Evolutionary conservation across 331 rosid genomes (phyloP).

Genomic region (Quercus phellos): DNA sequence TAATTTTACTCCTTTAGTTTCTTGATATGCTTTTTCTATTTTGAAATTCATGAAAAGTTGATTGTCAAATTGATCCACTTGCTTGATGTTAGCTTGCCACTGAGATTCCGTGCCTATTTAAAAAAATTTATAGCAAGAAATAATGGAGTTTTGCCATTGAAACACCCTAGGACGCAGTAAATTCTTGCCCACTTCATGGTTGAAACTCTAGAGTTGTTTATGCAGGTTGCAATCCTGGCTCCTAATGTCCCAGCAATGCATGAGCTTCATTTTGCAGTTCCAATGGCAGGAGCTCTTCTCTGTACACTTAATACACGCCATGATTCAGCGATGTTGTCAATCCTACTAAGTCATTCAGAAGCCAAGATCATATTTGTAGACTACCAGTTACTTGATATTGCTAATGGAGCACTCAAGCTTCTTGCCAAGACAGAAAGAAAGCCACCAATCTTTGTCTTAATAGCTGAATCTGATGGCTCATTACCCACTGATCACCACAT

Average conservation of each 20-base stretch:
- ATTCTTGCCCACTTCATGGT: not conserved
- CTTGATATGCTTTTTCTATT: not conserved
- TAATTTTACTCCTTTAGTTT: no score
- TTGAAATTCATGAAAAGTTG: not conserved
- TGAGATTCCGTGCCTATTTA: no score
- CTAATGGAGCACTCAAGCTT: slow-evolving; percentile 37
- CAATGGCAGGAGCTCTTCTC: slow-evolving; percentile 72
- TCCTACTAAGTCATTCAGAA: slow-evolving; percentile 46
- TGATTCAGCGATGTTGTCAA: slow-evolving; percentile 43
- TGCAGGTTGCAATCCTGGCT: slow-evolving; percentile 65
- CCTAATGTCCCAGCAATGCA: slow-evolving; percentile 72
- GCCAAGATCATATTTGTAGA: slow-evolving; percentile 62
- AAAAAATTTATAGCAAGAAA: no score
- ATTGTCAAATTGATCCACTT: not conserved
- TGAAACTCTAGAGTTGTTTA: slow-evolving; percentile 13
- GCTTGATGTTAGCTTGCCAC: no score
- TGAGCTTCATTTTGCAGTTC: slow-evolving; percentile 77
- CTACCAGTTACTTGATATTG: slow-evolving; percentile 46
- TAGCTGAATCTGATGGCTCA: slow-evolving; percentile 32
- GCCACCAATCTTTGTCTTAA: slow-evolving; percentile 42
- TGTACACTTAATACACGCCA: slow-evolving; percentile 63
- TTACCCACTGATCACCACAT: slow-evolving; percentile 1
- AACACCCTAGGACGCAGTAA: no score
- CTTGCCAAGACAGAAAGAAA: slow-evolving; percentile 19
- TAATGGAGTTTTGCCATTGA: no score